Conservation (phyloP, 2,329 filamentous ascomycete genomes). For the Pseudohalonectria lignicola region DNA sequence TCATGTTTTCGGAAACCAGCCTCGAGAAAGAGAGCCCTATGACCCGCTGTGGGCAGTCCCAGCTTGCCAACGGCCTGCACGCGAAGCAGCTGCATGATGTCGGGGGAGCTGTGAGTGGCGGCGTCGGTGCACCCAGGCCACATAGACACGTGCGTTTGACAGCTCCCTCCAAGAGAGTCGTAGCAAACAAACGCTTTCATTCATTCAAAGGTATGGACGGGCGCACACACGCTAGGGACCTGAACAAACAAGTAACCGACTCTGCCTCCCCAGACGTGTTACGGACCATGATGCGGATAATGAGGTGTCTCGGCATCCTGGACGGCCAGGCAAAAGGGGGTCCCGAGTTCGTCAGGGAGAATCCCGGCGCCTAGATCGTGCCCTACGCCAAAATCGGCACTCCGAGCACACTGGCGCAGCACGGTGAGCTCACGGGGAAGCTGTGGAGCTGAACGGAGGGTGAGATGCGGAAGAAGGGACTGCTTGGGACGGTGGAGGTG, state of each 20-base stretch:
- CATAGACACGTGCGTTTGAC: conserved; percentile 4
- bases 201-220: no score
- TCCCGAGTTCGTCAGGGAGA: conserved; percentile 6
- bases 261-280: conserved; percentile 6
- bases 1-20: conserved; percentile 6
- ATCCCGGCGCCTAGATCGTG: conserved; percentile 11
- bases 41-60: conserved; percentile 8
- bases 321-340: conserved; percentile 10
- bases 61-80: conserved; percentile 9
- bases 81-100: conserved; percentile 1
- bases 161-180: no score
- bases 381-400: conserved; percentile 12
- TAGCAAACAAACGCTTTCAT: no score
- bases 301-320: conserved; percentile 10
- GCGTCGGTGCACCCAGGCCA: conserved; percentile 7
- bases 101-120: conserved; percentile 5
- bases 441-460: conserved; percentile 7
- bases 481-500: not conserved
- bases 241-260: conserved; percentile 10
- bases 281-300: conserved; percentile 6
- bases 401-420: conserved; percentile 1
- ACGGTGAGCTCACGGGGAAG: conserved; percentile 1
- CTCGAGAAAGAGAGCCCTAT: conserved; percentile 1
- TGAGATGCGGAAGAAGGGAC: not conserved
- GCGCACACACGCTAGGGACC: conserved; percentile 8